Base-by-base conservation (phyloP, 768 basidiomycete species). In the Gautieria morchelliformis region DNA sequence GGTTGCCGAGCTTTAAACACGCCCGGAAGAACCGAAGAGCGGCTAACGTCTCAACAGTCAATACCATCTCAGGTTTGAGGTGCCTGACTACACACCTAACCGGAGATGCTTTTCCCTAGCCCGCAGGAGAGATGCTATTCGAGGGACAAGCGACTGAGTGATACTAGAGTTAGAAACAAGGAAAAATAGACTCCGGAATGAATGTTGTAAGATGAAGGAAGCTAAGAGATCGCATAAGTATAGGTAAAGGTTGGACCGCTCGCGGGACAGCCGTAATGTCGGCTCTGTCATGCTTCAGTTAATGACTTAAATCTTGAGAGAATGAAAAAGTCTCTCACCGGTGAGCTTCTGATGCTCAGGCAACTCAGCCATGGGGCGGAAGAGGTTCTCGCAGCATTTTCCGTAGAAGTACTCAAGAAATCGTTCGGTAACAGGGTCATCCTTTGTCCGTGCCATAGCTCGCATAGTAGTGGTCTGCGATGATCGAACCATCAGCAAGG, bases 361-460 rank as follows among this genome's bases (percentile, higher is more conserved):
- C 24, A 96, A 72, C 56, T 90, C 58, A 74, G 63, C 73, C 68
- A 96, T 72, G 5, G 96, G 94, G 66, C 81, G 82, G 72, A 92
- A 86, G 52, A 99, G 73, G n/a, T 78, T 77, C n/a, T 78, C 71
- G 59, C 86, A 74, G 66, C 87, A 90, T 46, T 81, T 75, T 69
- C 92, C 91, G 74, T 97, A 97, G 70, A 97, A 95, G 68, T 92
- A 91, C 40, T 93, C 87, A 66, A 94, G 75, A 75, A 93, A 99
- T 57, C 83, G 81, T 68, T 98, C 96, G 1, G 85, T 86, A 37
- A 82, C 80, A 6, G 88, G 86, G 53, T 92, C 89, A 61, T 95
- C 93, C 68, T 88, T 92, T 54, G 72, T 64, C 5, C 85, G 82
- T 32, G 73, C 77, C 69, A 75, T 68, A 46, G 76, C 69, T 69